phyloP scores from a whole-genome alignment of 1,139 yeast genomes.

The Blastobotrys proliferans region DNA sequence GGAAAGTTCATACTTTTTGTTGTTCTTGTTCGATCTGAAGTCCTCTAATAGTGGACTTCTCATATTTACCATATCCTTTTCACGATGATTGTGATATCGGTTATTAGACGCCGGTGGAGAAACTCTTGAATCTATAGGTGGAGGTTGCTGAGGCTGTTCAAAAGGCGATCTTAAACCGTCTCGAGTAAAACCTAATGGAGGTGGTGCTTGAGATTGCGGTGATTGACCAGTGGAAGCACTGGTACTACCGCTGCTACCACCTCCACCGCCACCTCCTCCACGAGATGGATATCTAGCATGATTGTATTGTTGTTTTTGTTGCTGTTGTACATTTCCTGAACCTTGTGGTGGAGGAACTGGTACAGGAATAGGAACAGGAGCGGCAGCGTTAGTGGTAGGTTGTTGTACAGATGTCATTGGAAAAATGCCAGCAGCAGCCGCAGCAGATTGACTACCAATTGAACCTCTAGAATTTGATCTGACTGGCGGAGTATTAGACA shows the following conservation, averaged over 20 bases:
- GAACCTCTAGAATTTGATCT: conserved; percentile 9
- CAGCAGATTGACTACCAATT: not conserved
- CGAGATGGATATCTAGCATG: not conserved
- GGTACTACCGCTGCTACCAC: not conserved
- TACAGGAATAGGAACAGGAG: too few relatives aligned
- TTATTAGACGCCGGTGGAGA: not conserved
- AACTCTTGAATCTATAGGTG: too few relatives aligned
- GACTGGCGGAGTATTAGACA: conserved; percentile 1
- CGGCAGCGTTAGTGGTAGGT: too few relatives aligned
- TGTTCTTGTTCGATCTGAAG: conserved; percentile 63
- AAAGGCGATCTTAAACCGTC: conserved; percentile 8
- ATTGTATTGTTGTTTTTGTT: conserved; percentile 4
- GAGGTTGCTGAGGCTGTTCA: conserved; percentile 3
- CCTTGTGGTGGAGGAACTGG: not conserved
- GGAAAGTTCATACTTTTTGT: conserved; percentile 53
- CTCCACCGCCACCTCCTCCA: not conserved
- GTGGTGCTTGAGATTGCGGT: conserved; percentile 1
- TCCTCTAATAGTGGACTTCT: conserved; percentile 70
- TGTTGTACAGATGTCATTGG: too few relatives aligned
- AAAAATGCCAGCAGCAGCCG: too few relatives aligned
- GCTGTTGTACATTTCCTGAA: conserved; percentile 1
- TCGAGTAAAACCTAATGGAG: conserved; percentile 2
- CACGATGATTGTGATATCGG: not conserved
- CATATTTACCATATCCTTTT: conserved; percentile 8
- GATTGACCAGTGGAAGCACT: not conserved